These are phyloP conservation scores for Fraxinus cuspidata DNA, from an alignment of 257 asterid genomes.

Conservation along the genomic window DNA sequence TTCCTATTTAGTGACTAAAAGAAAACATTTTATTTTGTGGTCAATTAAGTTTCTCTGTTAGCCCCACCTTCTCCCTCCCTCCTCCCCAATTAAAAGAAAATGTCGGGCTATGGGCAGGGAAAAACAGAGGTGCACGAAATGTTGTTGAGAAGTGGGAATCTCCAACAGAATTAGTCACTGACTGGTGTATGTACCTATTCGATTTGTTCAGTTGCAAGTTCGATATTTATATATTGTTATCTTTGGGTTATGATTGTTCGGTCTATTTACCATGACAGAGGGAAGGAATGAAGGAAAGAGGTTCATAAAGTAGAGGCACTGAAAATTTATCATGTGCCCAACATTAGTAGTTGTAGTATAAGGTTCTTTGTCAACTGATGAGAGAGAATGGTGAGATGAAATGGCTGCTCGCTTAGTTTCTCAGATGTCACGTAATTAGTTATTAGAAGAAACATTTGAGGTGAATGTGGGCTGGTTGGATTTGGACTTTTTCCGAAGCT, in stretches of 20 bases:
- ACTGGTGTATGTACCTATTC: not conserved
- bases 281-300: slow-evolving; percentile 12
- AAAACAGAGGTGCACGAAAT: not conserved
- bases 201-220: not conserved
- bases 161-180: not conserved
- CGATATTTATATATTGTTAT: not conserved
- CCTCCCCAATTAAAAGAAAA: not conserved
- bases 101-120: not conserved
- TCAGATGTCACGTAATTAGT: not conserved
- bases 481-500: not conserved
- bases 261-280: not conserved
- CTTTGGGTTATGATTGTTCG: slow-evolving; percentile 4
- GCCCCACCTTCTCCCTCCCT: slow-evolving; percentile 5
- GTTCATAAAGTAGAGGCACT: slow-evolving; percentile 6
- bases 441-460: not conserved
- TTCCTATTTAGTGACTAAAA: slow-evolving; percentile 11
- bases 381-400: not conserved
- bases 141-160: not conserved
- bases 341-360: not conserved
- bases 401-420: not conserved
- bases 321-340: not conserved
- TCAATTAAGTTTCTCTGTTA: slow-evolving; percentile 9
- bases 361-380: not conserved
- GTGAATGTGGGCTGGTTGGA: not conserved
- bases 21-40: slow-evolving; percentile 12